These are phyloP conservation scores for Pythium phragmitis DNA, from an alignment of 352 stramenopile genomes.

Conservation along the genomic window DNA sequence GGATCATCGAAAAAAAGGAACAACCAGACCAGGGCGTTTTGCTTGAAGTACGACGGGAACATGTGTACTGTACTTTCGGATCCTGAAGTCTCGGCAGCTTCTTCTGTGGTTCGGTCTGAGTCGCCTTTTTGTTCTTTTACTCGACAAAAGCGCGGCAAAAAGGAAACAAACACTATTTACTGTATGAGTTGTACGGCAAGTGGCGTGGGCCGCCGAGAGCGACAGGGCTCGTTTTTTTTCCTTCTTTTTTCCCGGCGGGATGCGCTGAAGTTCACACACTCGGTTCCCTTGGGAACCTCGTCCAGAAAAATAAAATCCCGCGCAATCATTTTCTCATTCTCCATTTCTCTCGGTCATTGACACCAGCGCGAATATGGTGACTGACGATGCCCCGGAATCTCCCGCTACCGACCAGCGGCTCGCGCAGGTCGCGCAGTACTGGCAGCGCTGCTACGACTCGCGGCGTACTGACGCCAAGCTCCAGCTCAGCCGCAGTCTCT, in stretches of 20 bases:
- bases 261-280: not conserved
- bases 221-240: conserved; percentile 12
- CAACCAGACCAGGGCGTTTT: too few relatives aligned
- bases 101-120: not conserved
- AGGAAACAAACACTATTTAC: not conserved
- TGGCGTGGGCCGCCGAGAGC: not conserved
- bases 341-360: conserved; percentile 3
- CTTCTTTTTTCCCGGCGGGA: conserved; percentile 9
- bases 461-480: not conserved
- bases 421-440: conserved; percentile 26
- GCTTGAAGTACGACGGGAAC: too few relatives aligned
- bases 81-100: conserved; percentile 8
- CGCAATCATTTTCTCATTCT: conserved; percentile 3
- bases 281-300: not conserved
- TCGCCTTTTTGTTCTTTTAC: conserved; percentile 9
- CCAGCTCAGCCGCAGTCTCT: conserved; percentile 20
- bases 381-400: not conserved
- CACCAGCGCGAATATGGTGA: conserved; percentile 2
- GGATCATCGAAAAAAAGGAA: too few relatives aligned
- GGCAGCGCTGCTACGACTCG: conserved; percentile 21
- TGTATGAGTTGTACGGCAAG: too few relatives aligned
- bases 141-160: conserved; percentile 1
- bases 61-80: too few relatives aligned
- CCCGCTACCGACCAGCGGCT: conserved; percentile 6
- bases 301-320: conserved; percentile 1